These are phyloP conservation scores for Bretschneidera sinensis DNA, from an alignment of 345 rosid species.

Conservation along the genomic window DNA sequence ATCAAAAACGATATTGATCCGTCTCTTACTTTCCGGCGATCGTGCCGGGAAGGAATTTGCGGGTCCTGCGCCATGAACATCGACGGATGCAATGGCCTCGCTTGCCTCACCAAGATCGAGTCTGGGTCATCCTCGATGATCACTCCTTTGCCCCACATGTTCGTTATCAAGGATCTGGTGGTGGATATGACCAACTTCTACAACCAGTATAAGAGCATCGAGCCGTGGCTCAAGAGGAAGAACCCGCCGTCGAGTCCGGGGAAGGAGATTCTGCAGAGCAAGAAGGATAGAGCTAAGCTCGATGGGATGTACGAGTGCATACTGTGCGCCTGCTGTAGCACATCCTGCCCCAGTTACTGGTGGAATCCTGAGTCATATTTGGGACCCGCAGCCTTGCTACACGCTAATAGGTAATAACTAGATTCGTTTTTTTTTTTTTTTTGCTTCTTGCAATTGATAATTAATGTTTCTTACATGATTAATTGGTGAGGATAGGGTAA, in stretches of 20 bases:
- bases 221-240: slow-evolving; percentile 99
- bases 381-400: slow-evolving; percentile 93
- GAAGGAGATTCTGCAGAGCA: slow-evolving; percentile 84
- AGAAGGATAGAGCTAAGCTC: slow-evolving; percentile 84
- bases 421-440: no score
- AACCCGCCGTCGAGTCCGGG: slow-evolving; percentile 51
- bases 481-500: background rate
- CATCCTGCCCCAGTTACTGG: slow-evolving; percentile 97
- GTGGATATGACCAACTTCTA: slow-evolving; percentile 97
- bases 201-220: slow-evolving; percentile 95
- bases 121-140: slow-evolving; percentile 36
- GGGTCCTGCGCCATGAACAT: slow-evolving; percentile 98
- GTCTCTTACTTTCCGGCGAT: slow-evolving; percentile 83
- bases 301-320: slow-evolving; percentile 99
- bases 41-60: slow-evolving; percentile 96
- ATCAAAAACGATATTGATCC: slow-evolving; percentile 97
- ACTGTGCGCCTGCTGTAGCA: slow-evolving; percentile 89
- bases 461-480: background rate
- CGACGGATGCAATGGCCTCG: slow-evolving; percentile 91
- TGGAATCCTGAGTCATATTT: slow-evolving; percentile 95
- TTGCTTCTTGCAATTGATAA: background rate
- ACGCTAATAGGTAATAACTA: slow-evolving; percentile 70
- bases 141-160: slow-evolving; percentile 94
- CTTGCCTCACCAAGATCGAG: slow-evolving; percentile 79
- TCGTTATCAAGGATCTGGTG: slow-evolving; percentile 86